Evolutionary conservation across 2,329 filamentous ascomycete species (phyloP).

Genomic region (Nemania sp.): DNA sequence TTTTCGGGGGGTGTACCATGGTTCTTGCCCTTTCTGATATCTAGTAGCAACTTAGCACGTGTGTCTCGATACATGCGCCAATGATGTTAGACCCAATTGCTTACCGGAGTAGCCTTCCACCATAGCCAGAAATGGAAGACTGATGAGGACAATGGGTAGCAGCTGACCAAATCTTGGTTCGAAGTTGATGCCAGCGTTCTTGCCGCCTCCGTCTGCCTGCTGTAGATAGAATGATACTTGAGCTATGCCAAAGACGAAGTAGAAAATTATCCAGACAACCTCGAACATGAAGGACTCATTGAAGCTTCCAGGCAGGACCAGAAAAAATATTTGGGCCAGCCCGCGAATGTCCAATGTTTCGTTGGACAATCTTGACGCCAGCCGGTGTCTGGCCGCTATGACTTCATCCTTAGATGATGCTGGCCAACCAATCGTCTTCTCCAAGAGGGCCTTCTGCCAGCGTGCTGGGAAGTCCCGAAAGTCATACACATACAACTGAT

Average conservation of each 20-base stretch:
- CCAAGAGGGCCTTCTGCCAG: neutral
- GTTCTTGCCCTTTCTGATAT: neutral
- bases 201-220: neutral
- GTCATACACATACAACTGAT: neutral
- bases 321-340: neutral
- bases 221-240: neutral
- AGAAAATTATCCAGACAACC: neutral
- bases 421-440: neutral
- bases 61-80: neutral
- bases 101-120: neutral
- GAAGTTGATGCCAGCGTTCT: neutral
- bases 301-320: neutral
- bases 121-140: neutral
- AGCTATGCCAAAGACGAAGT: neutral
- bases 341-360: neutral
- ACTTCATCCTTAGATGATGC: neutral
- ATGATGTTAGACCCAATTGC: neutral
- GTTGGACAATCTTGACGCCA: neutral
- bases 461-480: neutral
- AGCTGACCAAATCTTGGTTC: neutral
- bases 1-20: neutral
- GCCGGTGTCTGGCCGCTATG: neutral
- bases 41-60: neutral
- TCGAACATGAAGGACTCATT: neutral
- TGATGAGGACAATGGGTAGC: neutral